phyloP scores from a whole-genome alignment of 78 protist genomes.

The Anaeramoeba flamelloides region DNA sequence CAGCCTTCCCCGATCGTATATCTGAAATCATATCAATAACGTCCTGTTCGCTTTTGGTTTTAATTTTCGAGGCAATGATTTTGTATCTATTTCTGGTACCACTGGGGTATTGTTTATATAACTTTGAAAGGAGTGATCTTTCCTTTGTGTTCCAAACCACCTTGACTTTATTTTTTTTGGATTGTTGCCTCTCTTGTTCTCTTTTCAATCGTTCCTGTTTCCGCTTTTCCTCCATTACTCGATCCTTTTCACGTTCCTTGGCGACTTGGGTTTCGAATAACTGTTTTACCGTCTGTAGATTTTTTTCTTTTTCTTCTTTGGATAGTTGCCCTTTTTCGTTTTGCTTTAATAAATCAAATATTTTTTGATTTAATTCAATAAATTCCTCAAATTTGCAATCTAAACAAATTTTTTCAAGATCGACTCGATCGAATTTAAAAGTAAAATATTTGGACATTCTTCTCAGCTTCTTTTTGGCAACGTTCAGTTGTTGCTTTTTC shows the following conservation, averaged over 20 bases:
- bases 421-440: not conserved
- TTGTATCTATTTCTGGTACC: not conserved
- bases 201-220: not conserved
- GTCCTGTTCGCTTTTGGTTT: not conserved
- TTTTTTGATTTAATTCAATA: not conserved
- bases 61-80: not conserved
- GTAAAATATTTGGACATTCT: not conserved
- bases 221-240: not conserved
- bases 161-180: not conserved
- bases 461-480: not conserved
- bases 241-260: not conserved
- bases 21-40: not conserved
- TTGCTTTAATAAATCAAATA: not conserved
- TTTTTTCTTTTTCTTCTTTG: not conserved
- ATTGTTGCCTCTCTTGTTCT: not conserved
- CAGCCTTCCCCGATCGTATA: not conserved
- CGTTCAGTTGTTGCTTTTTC: not conserved
- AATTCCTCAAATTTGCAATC: not conserved
- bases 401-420: not conserved
- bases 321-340: not conserved
- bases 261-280: not conserved
- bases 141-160: not conserved
- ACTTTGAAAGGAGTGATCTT: not conserved
- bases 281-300: not conserved
- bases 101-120: not conserved